phyloP scores from a whole-genome alignment of 805 yeast species.

The Clavispora santaluciae region DNA sequence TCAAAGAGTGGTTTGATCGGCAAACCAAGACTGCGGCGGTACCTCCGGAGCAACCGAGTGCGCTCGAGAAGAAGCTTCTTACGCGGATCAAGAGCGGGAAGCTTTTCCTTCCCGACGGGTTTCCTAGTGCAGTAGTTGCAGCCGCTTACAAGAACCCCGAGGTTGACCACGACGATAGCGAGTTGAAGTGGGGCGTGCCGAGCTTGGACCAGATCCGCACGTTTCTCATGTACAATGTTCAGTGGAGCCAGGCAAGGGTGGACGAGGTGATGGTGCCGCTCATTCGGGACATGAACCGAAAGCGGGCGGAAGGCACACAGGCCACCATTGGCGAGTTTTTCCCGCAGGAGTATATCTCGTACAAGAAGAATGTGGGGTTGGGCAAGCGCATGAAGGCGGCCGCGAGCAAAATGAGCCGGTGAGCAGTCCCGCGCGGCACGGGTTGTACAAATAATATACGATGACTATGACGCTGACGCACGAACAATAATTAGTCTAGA shows the following conservation, averaged over 20 bases:
- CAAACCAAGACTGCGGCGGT: constrained; percentile 33
- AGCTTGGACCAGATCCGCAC: constrained; percentile 73
- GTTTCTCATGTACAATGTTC: constrained; percentile 63
- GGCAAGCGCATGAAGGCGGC: constrained; percentile 64
- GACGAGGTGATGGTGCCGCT: constrained; percentile 86
- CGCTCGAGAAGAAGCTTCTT: constrained; percentile 55
- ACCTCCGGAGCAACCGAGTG: constrained; percentile 37
- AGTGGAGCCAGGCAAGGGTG: constrained; percentile 73
- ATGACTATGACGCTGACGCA: too few species aligned
- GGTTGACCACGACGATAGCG: constrained; percentile 75
- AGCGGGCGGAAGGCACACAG: constrained; percentile 51
- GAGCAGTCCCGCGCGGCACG: neutral
- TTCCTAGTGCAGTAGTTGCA: constrained; percentile 65
- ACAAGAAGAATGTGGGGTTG: constrained; percentile 41
- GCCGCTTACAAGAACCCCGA: constrained; percentile 78
- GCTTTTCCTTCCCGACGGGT: constrained; percentile 51
- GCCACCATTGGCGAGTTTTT: constrained; percentile 63
- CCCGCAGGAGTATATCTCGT: constrained; percentile 50
- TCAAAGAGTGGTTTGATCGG: constrained; percentile 56
- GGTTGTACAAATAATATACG: too few species aligned
- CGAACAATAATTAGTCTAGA: neutral
- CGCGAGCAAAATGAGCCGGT: constrained; percentile 39
- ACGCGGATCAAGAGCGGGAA: constrained; percentile 50
- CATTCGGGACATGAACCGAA: constrained; percentile 69
- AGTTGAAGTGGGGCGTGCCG: constrained; percentile 87